Conservation (phyloP, 805 yeast species). For the Alloascoidea hylecoeti region DNA sequence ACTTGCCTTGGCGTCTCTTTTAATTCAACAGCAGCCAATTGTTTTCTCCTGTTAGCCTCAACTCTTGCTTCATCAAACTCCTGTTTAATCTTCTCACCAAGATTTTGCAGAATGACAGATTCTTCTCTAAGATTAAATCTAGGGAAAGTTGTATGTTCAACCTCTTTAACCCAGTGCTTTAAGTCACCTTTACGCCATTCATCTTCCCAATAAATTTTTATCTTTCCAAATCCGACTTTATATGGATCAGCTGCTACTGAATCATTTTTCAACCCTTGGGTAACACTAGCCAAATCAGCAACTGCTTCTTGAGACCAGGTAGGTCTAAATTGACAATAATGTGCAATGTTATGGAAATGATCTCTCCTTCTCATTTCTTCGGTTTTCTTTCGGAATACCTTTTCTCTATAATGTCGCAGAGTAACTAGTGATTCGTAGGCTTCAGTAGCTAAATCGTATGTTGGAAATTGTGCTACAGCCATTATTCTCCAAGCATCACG, state of each 20-base stretch:
- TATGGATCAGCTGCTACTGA: conserved; percentile 8
- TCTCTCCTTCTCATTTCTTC: conserved; percentile 57
- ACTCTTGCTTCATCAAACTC: neutral
- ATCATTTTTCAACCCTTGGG: conserved; percentile 39
- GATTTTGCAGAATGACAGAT: conserved; percentile 45
- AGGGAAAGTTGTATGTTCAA: conserved; percentile 45
- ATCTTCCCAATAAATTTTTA: conserved; percentile 69
- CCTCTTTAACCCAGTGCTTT: conserved; percentile 48
- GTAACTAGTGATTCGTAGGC: conserved; percentile 65
- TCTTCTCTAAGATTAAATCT: conserved; percentile 50
- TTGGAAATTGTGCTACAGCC: conserved; percentile 63
- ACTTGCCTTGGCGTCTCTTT: too few species aligned
- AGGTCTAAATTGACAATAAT: conserved; percentile 78
- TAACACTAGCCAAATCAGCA: conserved; percentile 60
- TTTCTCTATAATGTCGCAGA: conserved; percentile 62
- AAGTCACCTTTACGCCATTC: conserved; percentile 80
- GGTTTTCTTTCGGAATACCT: conserved; percentile 37
- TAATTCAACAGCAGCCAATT: too few species aligned
- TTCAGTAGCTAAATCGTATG: conserved; percentile 49
- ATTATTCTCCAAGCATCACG: conserved; percentile 83
- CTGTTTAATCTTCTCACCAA: neutral
- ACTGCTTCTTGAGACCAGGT: conserved; percentile 85
- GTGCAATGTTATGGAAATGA: conserved; percentile 74
- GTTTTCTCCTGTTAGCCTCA: neutral
- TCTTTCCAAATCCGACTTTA: conserved; percentile 6